Evolutionary conservation across 2,329 filamentous ascomycete genomes (phyloP), one percentile per base, ranked within the genome.

Genomic region (Amylocarpus encephaloides): DNA sequence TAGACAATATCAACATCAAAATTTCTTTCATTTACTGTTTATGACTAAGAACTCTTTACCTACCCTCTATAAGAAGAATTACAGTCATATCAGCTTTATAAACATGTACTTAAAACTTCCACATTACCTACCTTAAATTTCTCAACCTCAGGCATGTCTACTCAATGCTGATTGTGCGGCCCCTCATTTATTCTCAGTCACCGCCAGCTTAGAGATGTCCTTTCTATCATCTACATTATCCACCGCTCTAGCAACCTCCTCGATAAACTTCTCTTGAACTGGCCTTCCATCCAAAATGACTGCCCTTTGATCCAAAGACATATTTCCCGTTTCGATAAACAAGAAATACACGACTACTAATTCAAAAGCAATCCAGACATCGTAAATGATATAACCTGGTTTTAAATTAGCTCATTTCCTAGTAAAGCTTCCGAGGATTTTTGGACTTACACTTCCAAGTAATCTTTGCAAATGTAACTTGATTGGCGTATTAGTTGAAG

Each of bases 401-500:
- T n/a, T 18, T 33, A n/a, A n/a, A n/a, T n/a, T n/a, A n/a, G n/a
- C n/a, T n/a, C n/a, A n/a, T n/a, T n/a, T n/a, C n/a, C 11, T 19
- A 6, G 15, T 7, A 5, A 22, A 19, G 1, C 11, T 32, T 33
- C n/a, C 41, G 13, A n/a, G 12, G 16, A 30, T n/a, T n/a, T n/a
- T n/a, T n/a, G n/a, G 2, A 18, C 41, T 32, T 34, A 43, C 41
- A 70, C 54, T 66, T 69, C 70, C 68, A 71, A 1, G 53, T 56
- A n/a, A 71, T 67, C 10, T 56, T 56, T 1, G 64, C 62, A 13
- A 71, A 58, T 6, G 64, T 68, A 35, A 71, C 64, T 1, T 68
- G 68, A 45, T 71, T 72, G 39, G 69, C 66, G 51, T 67, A 68
- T 41, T 66, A 61, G 40, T 66, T 68, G 66, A 72, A 70, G 63